Base-by-base conservation (phyloP, 176 grass and related monocot species). In the Aegilops speltoides region DNA sequence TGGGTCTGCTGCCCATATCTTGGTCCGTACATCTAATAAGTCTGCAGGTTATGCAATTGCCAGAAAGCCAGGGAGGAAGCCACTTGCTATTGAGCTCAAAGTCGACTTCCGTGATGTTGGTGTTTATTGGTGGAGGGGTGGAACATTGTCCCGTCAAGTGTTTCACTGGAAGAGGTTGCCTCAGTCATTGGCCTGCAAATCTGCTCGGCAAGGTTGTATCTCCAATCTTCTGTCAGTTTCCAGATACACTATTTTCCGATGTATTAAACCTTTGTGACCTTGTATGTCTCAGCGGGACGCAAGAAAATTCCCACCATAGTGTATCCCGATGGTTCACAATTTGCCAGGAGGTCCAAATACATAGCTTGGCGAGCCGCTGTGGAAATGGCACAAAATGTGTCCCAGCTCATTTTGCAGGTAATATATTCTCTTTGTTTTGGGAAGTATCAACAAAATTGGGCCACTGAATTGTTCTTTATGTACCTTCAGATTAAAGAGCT, bases 61-160 rank as follows among this genome's bases (percentile, higher is more conserved):
- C 82, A 99, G 70, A 90, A 99, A 94, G 68, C 89, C 76, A 37
- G 90, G 92, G 54, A 97, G 79, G 78, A 99, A 94, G 86, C 78
- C 89, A 82, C 74, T 68, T 83, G 64, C 12, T 63, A 68, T 72
- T 72, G 95, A 92, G 25, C 88, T 86, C 52, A 89, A 86, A 89
- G 89, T 85, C 68, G 86, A 89, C 19, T 89, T 89, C 86, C 61
- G 78, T 45, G 92, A 90, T 81, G 94, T 90, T 80, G 82, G 88
- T 82, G 83, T 96, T 38, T 91, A 92, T 92, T 99, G 97, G 97
- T 93, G 97, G 94, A 94, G 97, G 84, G 97, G 94, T 76, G 97
- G 97, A 80, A 86, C 57, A 73, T 50, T 99, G 63, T 99, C 97
- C 73, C 90, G 94, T 45, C 90, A 94, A 85, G 90, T 94, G 61